Evolutionary conservation across 805 yeast species (phyloP).

Genomic region (Saccharomycopsis guyanensis): DNA sequence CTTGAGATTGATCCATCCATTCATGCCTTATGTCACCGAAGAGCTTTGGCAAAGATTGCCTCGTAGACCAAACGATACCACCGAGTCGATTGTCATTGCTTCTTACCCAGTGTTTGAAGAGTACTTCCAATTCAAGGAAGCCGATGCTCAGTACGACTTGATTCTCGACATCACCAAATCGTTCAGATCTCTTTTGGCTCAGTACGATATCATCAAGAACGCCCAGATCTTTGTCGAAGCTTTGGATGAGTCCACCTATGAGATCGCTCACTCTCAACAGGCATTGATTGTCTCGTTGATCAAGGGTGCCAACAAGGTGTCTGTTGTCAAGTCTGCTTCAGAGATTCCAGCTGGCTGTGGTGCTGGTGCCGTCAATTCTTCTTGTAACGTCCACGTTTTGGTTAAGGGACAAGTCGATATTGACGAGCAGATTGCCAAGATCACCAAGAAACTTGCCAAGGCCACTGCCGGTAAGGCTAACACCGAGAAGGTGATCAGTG

Average conservation of each 20-base stretch:
- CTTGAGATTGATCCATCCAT: slow-evolving; percentile 87
- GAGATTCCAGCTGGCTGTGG: slow-evolving; percentile 89
- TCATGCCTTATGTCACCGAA: slow-evolving; percentile 96
- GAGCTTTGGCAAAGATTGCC: slow-evolving; percentile 99
- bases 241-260: slow-evolving; percentile 37
- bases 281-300: slow-evolving; percentile 86
- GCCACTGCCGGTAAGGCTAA: slow-evolving; percentile 60
- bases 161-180: slow-evolving; percentile 81
- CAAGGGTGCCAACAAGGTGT: slow-evolving; percentile 76
- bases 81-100: slow-evolving; percentile 71
- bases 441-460: slow-evolving; percentile 64
- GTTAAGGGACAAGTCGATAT: slow-evolving; percentile 93
- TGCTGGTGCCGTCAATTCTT: slow-evolving; percentile 70
- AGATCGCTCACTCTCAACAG: slow-evolving; percentile 60
- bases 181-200: slow-evolving; percentile 87
- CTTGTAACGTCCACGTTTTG: slow-evolving; percentile 77
- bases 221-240: slow-evolving; percentile 82
- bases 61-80: slow-evolving; percentile 63
- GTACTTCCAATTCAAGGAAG: slow-evolving; percentile 54
- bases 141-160: slow-evolving; percentile 73
- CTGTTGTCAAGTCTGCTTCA: slow-evolving; percentile 46
- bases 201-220: slow-evolving; percentile 80
- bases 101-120: slow-evolving; percentile 61
- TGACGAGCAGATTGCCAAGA: slow-evolving; percentile 84
- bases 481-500: slow-evolving; percentile 38